These are phyloP conservation scores for Fomitopsis palustris DNA, from an alignment of 1,284 basidiomycete species.

Conservation along the genomic window DNA sequence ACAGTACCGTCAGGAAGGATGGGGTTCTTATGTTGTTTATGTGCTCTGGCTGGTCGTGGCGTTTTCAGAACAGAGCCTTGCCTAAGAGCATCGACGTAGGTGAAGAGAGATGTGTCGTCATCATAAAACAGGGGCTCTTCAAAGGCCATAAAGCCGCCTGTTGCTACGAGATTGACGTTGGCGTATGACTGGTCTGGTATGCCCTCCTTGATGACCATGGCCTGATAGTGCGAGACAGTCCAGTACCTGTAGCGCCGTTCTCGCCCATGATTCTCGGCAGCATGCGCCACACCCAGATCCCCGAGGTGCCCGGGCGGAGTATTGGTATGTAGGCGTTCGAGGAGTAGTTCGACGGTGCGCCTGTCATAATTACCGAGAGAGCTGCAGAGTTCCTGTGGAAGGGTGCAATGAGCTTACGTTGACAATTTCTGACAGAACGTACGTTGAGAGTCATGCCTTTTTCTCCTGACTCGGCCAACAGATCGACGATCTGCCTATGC, in stretches of 20 bases:
- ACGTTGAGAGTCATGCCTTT: slow-evolving; percentile 72
- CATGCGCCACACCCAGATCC: slow-evolving; percentile 62
- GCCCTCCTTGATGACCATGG: slow-evolving; percentile 53
- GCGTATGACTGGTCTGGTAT: slow-evolving; percentile 47
- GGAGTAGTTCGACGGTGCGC: slow-evolving; percentile 74
- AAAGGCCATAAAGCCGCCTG: slow-evolving; percentile 50
- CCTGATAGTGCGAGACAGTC: slow-evolving; percentile 57
- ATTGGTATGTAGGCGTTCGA: slow-evolving; percentile 61
- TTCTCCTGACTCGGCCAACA: slow-evolving; percentile 62
- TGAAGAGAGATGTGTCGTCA: slow-evolving; percentile 35
- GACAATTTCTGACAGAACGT: background rate
- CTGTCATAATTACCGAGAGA: slow-evolving; percentile 69
- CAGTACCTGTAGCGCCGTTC: slow-evolving; percentile 80
- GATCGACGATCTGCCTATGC: slow-evolving; percentile 71
- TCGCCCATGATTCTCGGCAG: slow-evolving; percentile 75
- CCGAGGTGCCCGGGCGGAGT: slow-evolving; percentile 64
- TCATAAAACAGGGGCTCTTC: slow-evolving; percentile 50
- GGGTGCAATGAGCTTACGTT: background rate
- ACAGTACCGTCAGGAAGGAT: slow-evolving; percentile 23
- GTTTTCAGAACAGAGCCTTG: slow-evolving; percentile 6
- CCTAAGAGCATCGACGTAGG: slow-evolving; percentile 49
- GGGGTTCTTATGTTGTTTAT: slow-evolving; percentile 19
- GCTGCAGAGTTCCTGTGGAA: slow-evolving; percentile 58
- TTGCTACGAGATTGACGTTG: slow-evolving; percentile 43
- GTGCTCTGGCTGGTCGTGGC: slow-evolving; percentile 20